These are phyloP conservation scores for Filobasidium floriforme DNA, from an alignment of 768 basidiomycete species.

Conservation along the genomic window DNA sequence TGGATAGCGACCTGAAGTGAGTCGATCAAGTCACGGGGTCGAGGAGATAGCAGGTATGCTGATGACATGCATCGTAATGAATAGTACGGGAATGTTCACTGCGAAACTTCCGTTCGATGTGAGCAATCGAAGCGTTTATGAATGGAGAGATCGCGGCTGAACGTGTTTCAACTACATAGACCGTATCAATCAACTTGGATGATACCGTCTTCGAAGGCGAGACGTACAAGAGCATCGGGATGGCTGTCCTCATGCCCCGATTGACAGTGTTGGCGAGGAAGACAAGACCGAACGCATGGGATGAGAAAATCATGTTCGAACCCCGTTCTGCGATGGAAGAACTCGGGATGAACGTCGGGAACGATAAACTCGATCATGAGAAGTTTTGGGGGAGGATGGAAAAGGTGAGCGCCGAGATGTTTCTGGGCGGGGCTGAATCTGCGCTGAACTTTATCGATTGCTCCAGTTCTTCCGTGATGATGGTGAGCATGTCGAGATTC, in stretches of 20 bases:
- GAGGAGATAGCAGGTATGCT: background rate
- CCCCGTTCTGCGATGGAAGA: background rate
- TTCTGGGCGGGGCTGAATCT: constrained; percentile 36
- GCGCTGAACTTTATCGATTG: constrained; percentile 56
- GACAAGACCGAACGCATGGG: background rate
- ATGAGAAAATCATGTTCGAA: too few species aligned
- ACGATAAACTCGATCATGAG: background rate
- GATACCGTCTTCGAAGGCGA: background rate
- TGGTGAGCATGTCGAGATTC: background rate
- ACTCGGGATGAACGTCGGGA: background rate
- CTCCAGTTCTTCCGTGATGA: constrained; percentile 55
- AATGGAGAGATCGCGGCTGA: background rate
- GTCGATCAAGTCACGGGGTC: constrained; percentile 8
- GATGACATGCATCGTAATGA: background rate
- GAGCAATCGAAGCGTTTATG: too few species aligned
- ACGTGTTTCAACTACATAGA: background rate
- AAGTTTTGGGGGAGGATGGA: background rate
- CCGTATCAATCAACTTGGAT: background rate
- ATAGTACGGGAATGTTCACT: constrained; percentile 43
- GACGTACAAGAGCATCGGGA: background rate
- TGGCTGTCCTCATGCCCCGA: background rate
- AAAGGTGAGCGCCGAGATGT: background rate
- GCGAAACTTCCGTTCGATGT: constrained; percentile 39
- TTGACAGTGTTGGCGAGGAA: background rate
- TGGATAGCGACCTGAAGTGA: constrained; percentile 44